A percentile compares a stretch with the other conserved stretches of the same genome.
phyloP scores from a whole-genome alignment of 2,329 filamentous ascomycete genomes.

The Hymenoscyphus fraxineus region DNA sequence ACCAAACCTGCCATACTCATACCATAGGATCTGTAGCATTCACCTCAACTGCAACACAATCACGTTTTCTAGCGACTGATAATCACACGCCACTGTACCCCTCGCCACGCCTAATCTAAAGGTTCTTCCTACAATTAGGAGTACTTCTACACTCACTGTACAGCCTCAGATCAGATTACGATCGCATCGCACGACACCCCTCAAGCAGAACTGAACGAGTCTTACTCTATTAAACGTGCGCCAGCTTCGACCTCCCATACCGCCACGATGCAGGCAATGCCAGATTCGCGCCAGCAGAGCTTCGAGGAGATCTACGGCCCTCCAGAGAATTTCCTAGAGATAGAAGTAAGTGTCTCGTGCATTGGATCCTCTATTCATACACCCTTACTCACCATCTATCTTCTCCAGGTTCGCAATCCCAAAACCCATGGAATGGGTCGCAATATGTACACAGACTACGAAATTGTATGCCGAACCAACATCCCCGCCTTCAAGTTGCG shows the following conservation, averaged over 20 bases:
- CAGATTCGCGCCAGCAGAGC: slow-evolving; percentile 79
- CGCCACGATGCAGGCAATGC: slow-evolving; percentile 57
- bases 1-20: too few relatives aligned
- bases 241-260: slow-evolving; percentile 2
- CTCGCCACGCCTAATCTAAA: not conserved
- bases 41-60: not conserved
- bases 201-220: not conserved
- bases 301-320: slow-evolving; percentile 99
- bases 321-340: slow-evolving; percentile 97
- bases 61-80: not conserved
- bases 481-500: slow-evolving; percentile 98
- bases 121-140: too few relatives aligned
- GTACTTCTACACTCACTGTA: not conserved
- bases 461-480: slow-evolving; percentile 96
- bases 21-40: not conserved
- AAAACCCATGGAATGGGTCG: slow-evolving; percentile 92
- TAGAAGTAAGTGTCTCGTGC: slow-evolving; percentile 62
- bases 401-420: slow-evolving; percentile 76
- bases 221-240: not conserved
- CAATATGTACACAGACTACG: slow-evolving; percentile 98
- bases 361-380: slow-evolving; percentile 1
- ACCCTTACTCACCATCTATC: slow-evolving; percentile 17
- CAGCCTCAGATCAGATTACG: not conserved
- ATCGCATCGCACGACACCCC: not conserved
- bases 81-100: not conserved